Base-by-base conservation (phyloP, 345 rosid genomes). In the Salix brachista region DNA sequence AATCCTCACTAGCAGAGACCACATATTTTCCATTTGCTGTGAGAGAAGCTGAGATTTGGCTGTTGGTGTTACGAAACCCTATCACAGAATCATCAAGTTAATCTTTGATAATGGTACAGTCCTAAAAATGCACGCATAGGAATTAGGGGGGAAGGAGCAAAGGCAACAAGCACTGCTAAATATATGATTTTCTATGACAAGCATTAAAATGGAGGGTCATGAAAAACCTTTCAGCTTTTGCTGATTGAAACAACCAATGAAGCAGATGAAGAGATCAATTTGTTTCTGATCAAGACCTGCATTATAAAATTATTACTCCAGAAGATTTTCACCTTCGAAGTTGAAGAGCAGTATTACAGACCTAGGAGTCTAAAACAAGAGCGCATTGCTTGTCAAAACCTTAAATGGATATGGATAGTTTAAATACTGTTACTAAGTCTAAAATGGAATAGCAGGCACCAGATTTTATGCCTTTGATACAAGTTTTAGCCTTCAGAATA, bases 1-100 rank as follows among this genome's bases (percentile, higher is more conserved):
- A 96, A 83, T 93, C 98, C 85, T 96, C 98, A 73, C 99, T 93
- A 21, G 99, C 99, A 72, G 98, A 85, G 46, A 96, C 89, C 11
- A 96, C 89, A 52, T 90, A 91, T 85, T 90, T 93, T 76, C 98
- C 96, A 36, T 92, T 88, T 23, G 92, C 83, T n/a, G 99, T 82
- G 50, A 91, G 84, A 16, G 93, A 87, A 65, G 97, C 97, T 21
- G 94, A 92, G 79, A 96, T 96, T 77, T 90, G 97, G 83, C 99
- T 93, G 87, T 81, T 96, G 1, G 94, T 83, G 83, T 92, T 96
- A 1, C 95, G 96, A 83, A 96, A 96, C 67, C 99, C 98, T 93
- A 88, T 71, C 79, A 86, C 28, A 81, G 62, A 73, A 71, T 34
- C n/a, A 78, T 68, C 60, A 74, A 67, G 78, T 69, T 66, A 21